Percentiles rank a stretch among this genome's conserved stretches.
Evolutionary conservation across 306 rosid species (phyloP).

Genomic region (Casuarina equisetifolia): DNA sequence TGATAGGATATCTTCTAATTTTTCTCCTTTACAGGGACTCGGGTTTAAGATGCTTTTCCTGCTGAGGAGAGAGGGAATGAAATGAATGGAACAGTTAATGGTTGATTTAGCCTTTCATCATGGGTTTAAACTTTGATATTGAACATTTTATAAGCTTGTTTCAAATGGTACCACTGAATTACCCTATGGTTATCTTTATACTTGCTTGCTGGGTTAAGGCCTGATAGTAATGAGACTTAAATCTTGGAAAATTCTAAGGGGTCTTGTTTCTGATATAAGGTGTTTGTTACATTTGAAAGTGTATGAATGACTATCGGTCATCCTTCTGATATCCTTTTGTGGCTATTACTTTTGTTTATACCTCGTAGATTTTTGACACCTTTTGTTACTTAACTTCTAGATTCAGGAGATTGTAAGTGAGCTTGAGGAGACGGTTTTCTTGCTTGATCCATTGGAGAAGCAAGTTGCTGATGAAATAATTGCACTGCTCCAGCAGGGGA

Average conservation of each 20-base stretch:
- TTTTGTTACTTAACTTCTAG: constrained; percentile 41
- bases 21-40: not conserved
- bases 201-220: not conserved
- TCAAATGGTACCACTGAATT: not conserved
- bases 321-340: not conserved
- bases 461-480: constrained; percentile 84
- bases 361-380: constrained; percentile 23
- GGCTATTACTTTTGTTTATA: constrained; percentile 7
- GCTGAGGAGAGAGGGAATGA: not conserved
- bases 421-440: constrained; percentile 55
- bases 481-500: constrained; percentile 86
- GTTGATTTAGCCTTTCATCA: not conserved
- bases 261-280: not conserved
- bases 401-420: constrained; percentile 70
- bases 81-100: not conserved
- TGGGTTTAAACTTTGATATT: not conserved
- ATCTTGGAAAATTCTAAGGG: not conserved
- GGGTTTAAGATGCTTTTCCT: not conserved
- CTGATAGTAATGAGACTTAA: not conserved
- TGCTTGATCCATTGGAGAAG: constrained; percentile 84
- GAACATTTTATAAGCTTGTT: not conserved
- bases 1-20: not conserved
- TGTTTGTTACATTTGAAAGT: not conserved
- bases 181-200: not conserved
- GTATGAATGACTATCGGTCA: not conserved